Evolutionary conservation across 148 eudicot genomes (phyloP).

Genomic region (Beta vulgaris): DNA sequence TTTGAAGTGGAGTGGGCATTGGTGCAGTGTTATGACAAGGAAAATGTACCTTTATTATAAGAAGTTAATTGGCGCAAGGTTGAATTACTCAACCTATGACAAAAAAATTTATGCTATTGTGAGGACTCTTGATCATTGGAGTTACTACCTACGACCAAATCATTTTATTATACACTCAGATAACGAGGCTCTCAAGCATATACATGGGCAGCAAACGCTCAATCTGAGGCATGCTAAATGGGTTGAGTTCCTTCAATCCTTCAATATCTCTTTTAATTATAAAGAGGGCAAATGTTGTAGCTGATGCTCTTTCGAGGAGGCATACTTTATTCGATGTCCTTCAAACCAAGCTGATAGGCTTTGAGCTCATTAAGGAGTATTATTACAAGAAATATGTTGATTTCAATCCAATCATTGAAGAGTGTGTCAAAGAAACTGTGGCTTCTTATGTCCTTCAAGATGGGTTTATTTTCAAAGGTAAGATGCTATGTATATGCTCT

Average conservation of each 20-base stretch:
- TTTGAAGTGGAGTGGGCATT: too few relatives aligned
- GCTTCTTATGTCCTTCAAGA: too few relatives aligned
- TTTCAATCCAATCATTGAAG: too few relatives aligned
- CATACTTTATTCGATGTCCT: not conserved
- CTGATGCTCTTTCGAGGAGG: not conserved
- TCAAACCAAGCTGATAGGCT: not conserved
- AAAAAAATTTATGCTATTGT: not conserved
- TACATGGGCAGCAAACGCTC: too few relatives aligned
- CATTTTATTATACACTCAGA: not conserved
- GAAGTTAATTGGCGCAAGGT: too few relatives aligned
- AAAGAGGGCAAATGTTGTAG: constrained; percentile 3
- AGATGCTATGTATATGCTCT: too few relatives aligned
- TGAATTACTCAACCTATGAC: not conserved
- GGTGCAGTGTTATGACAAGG: too few relatives aligned
- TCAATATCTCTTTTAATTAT: not conserved
- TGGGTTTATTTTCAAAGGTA: too few relatives aligned
- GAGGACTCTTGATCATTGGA: not conserved
- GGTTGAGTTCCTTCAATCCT: not conserved
- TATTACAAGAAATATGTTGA: too few relatives aligned
- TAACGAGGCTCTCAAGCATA: not conserved
- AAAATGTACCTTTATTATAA: too few relatives aligned
- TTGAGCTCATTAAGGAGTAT: not conserved
- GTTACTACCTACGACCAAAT: too few relatives aligned
- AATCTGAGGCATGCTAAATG: not conserved
- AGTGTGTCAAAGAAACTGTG: too few relatives aligned